phyloP scores from a whole-genome alignment of 2,329 filamentous ascomycete genomes.

The Microsporum canis region DNA sequence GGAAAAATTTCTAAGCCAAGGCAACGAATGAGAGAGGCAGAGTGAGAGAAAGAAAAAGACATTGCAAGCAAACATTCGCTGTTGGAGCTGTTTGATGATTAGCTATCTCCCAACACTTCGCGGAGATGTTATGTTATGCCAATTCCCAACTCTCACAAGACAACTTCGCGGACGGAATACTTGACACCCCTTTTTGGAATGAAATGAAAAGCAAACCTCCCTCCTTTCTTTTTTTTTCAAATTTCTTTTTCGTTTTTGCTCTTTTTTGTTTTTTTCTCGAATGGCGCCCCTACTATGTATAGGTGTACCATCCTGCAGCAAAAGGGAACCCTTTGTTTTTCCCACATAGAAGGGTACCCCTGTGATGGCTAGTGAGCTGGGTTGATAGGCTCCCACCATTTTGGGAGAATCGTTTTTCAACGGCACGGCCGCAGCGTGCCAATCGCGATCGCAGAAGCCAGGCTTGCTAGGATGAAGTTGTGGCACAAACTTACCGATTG shows the following conservation, averaged over 20 bases:
- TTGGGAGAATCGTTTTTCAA: background rate
- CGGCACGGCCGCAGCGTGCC: slow-evolving; percentile 1
- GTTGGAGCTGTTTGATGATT: background rate
- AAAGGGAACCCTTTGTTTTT: background rate
- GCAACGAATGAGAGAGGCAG: background rate
- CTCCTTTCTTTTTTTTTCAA: background rate
- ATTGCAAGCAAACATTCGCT: background rate
- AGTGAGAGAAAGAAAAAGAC: background rate
- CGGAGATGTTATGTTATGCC: background rate
- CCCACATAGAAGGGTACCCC: background rate
- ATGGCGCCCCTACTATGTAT: background rate
- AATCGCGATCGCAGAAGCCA: slow-evolving; percentile 3
- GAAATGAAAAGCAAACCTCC: background rate
- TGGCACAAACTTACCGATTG: background rate
- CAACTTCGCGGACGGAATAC: background rate
- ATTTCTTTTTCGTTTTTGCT: background rate
- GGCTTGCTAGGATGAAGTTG: background rate
- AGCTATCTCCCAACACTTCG: background rate
- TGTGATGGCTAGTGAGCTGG: background rate
- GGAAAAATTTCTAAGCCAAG: background rate
- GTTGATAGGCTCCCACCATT: background rate
- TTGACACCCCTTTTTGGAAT: background rate
- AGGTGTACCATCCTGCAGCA: background rate
- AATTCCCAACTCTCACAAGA: background rate
- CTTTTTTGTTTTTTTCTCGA: background rate